Base-by-base conservation (phyloP, 2,329 filamentous ascomycete genomes). In the Aspergillus fumigatiaffinis region DNA sequence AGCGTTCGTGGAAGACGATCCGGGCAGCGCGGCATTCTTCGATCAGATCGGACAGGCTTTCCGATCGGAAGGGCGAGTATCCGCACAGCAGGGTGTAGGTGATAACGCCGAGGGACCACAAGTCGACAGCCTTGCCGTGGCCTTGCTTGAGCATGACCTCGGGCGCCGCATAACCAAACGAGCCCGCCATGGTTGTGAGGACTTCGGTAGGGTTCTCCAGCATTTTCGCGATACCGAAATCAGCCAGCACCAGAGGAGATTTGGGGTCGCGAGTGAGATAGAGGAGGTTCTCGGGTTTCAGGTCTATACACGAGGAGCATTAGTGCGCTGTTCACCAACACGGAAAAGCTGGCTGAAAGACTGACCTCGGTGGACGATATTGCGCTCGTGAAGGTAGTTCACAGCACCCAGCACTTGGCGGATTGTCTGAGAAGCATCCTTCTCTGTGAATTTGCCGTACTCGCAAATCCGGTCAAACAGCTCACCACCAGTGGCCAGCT, bases 41-140 rank as follows among this genome's bases (percentile, higher is more conserved):
- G 64, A 99, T 95, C 63, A 99, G 82, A 68, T 97, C 94, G 63
- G 89, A 84, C 51, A 99, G 82, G 69, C 90, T 96, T 79, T 99
- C 94, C 60, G 92, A 94, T 65, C 94, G 88, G 84, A 99, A 99
- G 21, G 94, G 94, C 48, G 93, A 97, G 80, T 99, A 99, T 66
- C 94, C 94, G 73, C 95, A 99, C 52, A 99, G 89, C 28, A 99
- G 83, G 17, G 94, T 99, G 78, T 99, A 99, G 46, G 94, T 97
- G 70, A 99, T 99, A 69, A 99, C 94, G 61, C 94, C 94, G 77
- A 99, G 84, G 3, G 94, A 97, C 94, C 94, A 99, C 91, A 99
- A 96, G 73, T 99, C 94, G 35, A 97, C 94, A 4, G 94, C 91
- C 77, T 97, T 99, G 73, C 94, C 94, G 73, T 99, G 95, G 21